phyloP scores from a whole-genome alignment of 768 basidiomycete species.

The Tulasnella sp. region DNA sequence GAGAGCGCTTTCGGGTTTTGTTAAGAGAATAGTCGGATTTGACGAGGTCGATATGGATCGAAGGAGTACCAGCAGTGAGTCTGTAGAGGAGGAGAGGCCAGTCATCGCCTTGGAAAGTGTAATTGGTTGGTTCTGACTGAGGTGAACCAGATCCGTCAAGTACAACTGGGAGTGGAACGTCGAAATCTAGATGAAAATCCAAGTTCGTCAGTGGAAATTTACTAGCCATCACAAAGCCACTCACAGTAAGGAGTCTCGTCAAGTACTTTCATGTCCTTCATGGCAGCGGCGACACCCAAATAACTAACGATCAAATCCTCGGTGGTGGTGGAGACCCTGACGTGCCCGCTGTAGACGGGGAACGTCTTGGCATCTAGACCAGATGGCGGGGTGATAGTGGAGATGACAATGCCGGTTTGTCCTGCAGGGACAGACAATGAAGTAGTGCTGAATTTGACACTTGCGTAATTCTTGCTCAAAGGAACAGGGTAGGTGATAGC shows the following conservation, averaged over 20 bases:
- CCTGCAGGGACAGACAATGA: conserved; percentile 36
- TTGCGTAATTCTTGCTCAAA: conserved; percentile 33
- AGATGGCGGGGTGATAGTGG: conserved; percentile 36
- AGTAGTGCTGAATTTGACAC: conserved; percentile 33
- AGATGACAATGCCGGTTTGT: conserved; percentile 30
- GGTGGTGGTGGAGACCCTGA: conserved; percentile 30
- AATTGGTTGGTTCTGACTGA: not conserved
- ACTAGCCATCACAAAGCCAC: not conserved
- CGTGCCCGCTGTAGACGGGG: conserved; percentile 50
- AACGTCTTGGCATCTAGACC: conserved; percentile 32
- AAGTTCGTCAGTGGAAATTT: not conserved
- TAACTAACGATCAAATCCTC: conserved; percentile 26
- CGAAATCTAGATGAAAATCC: not conserved
- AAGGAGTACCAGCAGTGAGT: conserved; percentile 13
- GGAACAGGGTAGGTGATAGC: conserved; percentile 40
- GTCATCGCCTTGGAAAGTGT: conserved; percentile 2
- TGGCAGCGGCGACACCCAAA: conserved; percentile 32
- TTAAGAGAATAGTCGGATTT: not conserved
- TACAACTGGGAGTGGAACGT: not conserved
- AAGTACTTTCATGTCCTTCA: conserved; percentile 38
- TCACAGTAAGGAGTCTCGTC: conserved; percentile 29
- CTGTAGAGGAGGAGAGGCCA: conserved; percentile 7
- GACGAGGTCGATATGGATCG: conserved; percentile 13
- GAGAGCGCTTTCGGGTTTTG: conserved; percentile 1
- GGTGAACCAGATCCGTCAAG: not conserved